Evolutionary conservation across 2,329 filamentous ascomycete genomes (phyloP).

Genomic region (Fusarium veterinarium): DNA sequence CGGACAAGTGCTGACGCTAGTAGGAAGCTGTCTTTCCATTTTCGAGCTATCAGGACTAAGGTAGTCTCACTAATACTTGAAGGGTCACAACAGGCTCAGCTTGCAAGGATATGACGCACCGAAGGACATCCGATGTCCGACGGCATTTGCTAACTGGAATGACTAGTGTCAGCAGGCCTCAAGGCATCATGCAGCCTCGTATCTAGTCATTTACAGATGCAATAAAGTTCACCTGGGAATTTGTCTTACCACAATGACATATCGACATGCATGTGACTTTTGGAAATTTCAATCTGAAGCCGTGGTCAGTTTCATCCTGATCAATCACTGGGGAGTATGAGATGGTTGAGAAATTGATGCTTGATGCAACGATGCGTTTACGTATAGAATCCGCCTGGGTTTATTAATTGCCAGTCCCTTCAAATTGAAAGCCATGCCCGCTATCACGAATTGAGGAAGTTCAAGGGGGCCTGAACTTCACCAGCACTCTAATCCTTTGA

Average conservation of each 20-base stretch:
- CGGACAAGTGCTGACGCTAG: not conserved
- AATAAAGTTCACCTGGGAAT: not conserved
- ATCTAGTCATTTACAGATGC: not conserved
- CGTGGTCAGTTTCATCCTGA: not conserved
- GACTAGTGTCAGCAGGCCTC: accelerated
- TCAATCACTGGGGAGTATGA: not conserved
- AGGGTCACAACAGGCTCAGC: not conserved
- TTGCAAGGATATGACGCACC: not conserved
- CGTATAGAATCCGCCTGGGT: too few relatives aligned
- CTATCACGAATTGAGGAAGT: not conserved
- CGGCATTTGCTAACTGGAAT: not conserved
- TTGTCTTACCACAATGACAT: not conserved
- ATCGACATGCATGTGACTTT: not conserved
- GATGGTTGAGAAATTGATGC: not conserved
- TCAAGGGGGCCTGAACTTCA: too few relatives aligned
- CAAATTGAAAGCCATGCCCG: too few relatives aligned
- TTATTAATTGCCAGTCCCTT: not conserved
- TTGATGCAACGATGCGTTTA: not conserved
- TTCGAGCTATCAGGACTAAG: too few relatives aligned
- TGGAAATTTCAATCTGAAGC: not conserved
- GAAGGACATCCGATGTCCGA: not conserved
- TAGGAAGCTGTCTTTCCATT: not conserved
- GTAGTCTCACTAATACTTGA: too few relatives aligned
- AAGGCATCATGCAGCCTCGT: accelerated
- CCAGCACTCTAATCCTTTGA: not conserved